Conservation (phyloP, 306 rosid species). For the Dryas octopetala region DNA sequence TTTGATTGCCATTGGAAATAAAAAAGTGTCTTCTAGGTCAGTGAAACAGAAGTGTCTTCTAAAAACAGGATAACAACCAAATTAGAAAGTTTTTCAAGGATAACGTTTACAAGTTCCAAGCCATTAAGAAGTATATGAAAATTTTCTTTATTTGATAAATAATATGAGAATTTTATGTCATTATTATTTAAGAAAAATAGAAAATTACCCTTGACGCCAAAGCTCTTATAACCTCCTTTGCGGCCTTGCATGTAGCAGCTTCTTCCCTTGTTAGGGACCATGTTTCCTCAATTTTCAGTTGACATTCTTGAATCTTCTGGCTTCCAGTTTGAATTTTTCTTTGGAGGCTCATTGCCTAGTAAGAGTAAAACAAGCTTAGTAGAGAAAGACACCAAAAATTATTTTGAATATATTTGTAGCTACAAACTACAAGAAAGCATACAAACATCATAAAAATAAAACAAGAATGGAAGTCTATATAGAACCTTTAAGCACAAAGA, state of each 20-base stretch:
- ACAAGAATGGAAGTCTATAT: background rate
- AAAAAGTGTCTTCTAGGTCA: too few relatives aligned
- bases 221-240: conserved; percentile 71
- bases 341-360: conserved; percentile 62
- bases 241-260: conserved; percentile 68
- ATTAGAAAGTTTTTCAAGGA: background rate
- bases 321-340: conserved; percentile 49
- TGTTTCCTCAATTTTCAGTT: conserved; percentile 54
- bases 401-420: background rate
- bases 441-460: background rate
- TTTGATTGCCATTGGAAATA: too few relatives aligned
- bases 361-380: conserved; percentile 19
- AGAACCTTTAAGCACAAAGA: background rate
- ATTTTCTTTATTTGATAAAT: background rate
- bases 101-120: background rate
- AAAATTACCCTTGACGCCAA: conserved; percentile 61
- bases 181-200: background rate
- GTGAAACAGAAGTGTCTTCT: too few relatives aligned
- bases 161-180: too few relatives aligned
- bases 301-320: conserved; percentile 55
- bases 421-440: background rate
- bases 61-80: too few relatives aligned
- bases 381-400: conserved; percentile 11
- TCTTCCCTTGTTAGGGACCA: conserved; percentile 68
- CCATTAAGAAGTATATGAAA: background rate